phyloP scores from a whole-genome alignment of 495 filamentous ascomycete species.

The Penicillium macrosclerotiorum region DNA sequence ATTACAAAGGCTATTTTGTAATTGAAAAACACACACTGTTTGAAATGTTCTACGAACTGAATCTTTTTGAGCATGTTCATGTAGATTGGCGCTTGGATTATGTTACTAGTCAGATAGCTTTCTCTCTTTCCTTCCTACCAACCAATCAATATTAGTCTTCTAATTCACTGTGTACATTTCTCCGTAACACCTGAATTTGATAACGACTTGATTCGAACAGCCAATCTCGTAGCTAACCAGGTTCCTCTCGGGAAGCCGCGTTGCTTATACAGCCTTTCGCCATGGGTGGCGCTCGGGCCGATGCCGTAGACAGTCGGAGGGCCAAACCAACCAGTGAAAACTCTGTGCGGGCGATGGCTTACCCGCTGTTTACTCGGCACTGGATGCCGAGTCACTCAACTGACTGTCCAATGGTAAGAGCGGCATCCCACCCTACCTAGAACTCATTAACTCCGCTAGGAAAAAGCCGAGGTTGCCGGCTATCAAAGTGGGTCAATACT shows the following conservation, averaged over 20 bases:
- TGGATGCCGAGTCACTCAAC: constrained; percentile 4
- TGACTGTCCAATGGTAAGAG: background rate
- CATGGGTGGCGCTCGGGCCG: constrained; percentile 7
- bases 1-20: no score
- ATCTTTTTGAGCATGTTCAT: no score
- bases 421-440: background rate
- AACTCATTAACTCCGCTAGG: background rate
- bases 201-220: no score
- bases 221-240: no score
- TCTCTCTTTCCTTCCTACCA: no score
- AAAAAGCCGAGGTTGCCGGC: constrained; percentile 15
- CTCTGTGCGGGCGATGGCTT: constrained; percentile 1
- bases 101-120: no score
- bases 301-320: background rate
- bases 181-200: no score
- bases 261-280: background rate
- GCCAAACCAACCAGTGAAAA: constrained; percentile 7
- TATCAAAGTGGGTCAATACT: constrained; percentile 14
- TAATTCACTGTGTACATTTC: background rate
- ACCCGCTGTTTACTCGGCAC: constrained; percentile 8
- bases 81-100: no score
- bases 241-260: constrained; percentile 3
- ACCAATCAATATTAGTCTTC: no score
- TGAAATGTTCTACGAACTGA: no score
- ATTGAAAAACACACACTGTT: no score